Conservation (phyloP, 1,284 basidiomycete genomes). For the Moesziomyces parantarcticus region DNA sequence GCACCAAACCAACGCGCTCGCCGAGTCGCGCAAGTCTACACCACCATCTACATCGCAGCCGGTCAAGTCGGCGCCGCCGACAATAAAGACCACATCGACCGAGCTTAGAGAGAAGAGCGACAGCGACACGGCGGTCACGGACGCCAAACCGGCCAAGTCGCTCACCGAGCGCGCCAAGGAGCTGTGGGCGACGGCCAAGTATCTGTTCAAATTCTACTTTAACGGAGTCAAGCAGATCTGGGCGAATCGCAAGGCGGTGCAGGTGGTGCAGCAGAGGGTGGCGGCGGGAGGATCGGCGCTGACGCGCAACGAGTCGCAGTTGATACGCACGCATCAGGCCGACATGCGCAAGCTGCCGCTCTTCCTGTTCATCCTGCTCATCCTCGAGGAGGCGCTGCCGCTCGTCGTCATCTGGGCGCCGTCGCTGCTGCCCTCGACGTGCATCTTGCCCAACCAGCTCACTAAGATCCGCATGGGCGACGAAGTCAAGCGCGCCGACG, state of each 20-base stretch:
- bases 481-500: constrained; percentile 52
- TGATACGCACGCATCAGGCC: constrained; percentile 53
- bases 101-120: constrained; percentile 5
- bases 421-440: constrained; percentile 84
- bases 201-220: constrained; percentile 65
- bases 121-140: constrained; percentile 6
- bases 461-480: constrained; percentile 65
- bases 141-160: constrained; percentile 22
- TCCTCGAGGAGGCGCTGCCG: constrained; percentile 84
- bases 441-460: constrained; percentile 83
- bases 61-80: not conserved
- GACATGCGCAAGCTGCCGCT: constrained; percentile 77
- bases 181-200: constrained; percentile 61
- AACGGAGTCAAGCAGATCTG: constrained; percentile 66
- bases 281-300: constrained; percentile 28
- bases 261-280: constrained; percentile 37
- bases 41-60: constrained; percentile 7
- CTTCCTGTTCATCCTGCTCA: constrained; percentile 79
- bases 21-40: constrained; percentile 19
- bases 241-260: constrained; percentile 54
- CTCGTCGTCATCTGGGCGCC: constrained; percentile 87
- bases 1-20: constrained; percentile 23
- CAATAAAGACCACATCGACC: constrained; percentile 4
- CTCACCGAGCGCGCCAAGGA: constrained; percentile 40
- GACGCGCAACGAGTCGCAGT: constrained; percentile 51